phyloP scores from a whole-genome alignment of 2,329 filamentous ascomycete genomes.

The Trichoderma guizhouense region DNA sequence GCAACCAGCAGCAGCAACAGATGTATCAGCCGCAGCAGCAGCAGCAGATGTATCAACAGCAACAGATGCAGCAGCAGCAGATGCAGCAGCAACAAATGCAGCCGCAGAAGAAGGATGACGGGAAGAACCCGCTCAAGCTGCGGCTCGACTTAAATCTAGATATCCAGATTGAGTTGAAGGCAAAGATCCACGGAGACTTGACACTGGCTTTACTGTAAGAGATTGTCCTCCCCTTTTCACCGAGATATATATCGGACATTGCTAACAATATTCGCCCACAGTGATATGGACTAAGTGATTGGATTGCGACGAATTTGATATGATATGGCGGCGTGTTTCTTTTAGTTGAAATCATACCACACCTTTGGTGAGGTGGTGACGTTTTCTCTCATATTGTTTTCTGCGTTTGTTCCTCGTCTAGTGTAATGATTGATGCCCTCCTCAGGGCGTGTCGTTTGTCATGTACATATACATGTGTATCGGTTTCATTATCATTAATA shows the following conservation, averaged over 20 bases:
- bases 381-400: not conserved
- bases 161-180: conserved; percentile 76
- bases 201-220: conserved; percentile 67
- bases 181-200: conserved; percentile 73
- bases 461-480: conserved; percentile 13
- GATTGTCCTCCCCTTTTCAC: not conserved
- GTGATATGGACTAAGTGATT: conserved; percentile 17
- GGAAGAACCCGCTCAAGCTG: conserved; percentile 63
- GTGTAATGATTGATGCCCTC: not conserved
- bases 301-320: not conserved
- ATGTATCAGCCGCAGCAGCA: conserved; percentile 19
- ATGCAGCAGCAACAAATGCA: conserved; percentile 22
- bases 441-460: not conserved
- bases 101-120: conserved; percentile 27
- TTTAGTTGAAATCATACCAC: not conserved
- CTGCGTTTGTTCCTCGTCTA: not conserved
- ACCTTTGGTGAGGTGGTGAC: not conserved
- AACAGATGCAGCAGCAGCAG: conserved; percentile 24
- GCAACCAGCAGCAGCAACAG: conserved; percentile 21
- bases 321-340: not conserved
- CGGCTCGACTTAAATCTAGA: conserved; percentile 70
- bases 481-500: conserved; percentile 12
- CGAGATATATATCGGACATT: not conserved
- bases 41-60: conserved; percentile 21
- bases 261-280: not conserved